phyloP scores from a whole-genome alignment of 345 rosid genomes.

The Eucalyptus grandis region DNA sequence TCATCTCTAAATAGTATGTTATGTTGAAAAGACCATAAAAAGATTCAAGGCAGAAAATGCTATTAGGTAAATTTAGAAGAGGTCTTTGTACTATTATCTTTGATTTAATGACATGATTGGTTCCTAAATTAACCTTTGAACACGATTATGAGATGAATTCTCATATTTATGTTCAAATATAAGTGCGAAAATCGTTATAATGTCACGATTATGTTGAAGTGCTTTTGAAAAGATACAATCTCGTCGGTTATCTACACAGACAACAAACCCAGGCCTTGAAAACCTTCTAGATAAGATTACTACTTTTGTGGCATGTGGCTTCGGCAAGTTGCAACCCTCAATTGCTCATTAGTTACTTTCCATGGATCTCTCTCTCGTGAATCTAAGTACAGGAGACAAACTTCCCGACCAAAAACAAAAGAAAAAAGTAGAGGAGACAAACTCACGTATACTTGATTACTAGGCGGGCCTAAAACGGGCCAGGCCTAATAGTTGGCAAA shows the following conservation, averaged over 20 bases:
- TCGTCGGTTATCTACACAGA: not conserved
- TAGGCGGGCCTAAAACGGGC: not conserved
- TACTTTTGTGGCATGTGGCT: not conserved
- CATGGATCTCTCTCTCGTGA: not conserved
- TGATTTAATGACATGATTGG: not conserved
- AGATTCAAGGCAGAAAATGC: accelerated
- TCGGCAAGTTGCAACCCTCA: not conserved
- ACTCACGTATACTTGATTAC: not conserved
- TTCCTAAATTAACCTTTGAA: not conserved
- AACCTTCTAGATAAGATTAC: not conserved
- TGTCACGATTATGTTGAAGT: not conserved
- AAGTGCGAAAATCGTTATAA: not conserved
- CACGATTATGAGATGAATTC: not conserved
- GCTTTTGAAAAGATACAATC: not conserved
- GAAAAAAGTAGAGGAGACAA: not conserved
- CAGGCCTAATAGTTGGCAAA: not conserved
- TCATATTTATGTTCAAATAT: not conserved
- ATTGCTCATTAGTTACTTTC: not conserved
- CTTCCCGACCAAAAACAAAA: not conserved
- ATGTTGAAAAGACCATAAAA: not conserved
- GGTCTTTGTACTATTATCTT: not conserved
- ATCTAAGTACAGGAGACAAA: not conserved
- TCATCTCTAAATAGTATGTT: not conserved
- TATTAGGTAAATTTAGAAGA: not conserved
- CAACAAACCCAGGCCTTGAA: not conserved